Base-by-base conservation (phyloP, 2,329 filamentous ascomycete species). In the Scortechinia acanthostroma region DNA sequence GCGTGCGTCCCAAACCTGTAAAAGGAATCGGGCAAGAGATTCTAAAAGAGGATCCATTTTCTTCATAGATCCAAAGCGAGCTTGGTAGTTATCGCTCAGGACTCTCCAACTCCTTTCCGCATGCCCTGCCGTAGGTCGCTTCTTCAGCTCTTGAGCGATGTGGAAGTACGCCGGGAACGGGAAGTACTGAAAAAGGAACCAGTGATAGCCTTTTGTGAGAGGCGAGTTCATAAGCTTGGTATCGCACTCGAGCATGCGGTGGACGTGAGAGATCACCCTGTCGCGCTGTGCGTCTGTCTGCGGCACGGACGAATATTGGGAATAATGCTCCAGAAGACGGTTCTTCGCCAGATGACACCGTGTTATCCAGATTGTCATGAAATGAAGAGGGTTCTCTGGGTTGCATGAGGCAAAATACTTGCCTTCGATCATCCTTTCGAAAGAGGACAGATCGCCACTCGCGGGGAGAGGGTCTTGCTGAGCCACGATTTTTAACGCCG, bases 1-100 rank as follows among this genome's bases (percentile, higher is more conserved):
- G 10, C 25, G 25, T 10, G 25, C 25, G 10, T 30, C 25, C 25
- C 25, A 30, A 30, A n/a, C 25, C 25, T 10, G 25, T 10, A 30
- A n/a, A 30, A 30, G 10, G n/a, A 30, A 10, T n/a, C n/a, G 10
- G n/a, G 25, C 25, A 30, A 30, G n/a, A 30, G 25, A 30, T 30
- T 10, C n/a, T 30, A n/a, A 30, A n/a, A n/a, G n/a, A 30, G 25
- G 25, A n/a, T 10, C 25, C n/a, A 30, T 30, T n/a, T n/a, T n/a
- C 25, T 30, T 30, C 25, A 10, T 30, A 30, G 25, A 10, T 10
- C 10, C n/a, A 22, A 57, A 47, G n/a, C 69, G 59, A 15, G 59
- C 61, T 3, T 62, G 55, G 45, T 60, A 72, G 46, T 73, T 73
- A 3, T 66, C 59, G 50, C 60, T 66, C 63, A 76, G 67, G 1